Evolutionary conservation across 208 protist genomes (phyloP).

Genomic region (Leishmania tropica): DNA sequence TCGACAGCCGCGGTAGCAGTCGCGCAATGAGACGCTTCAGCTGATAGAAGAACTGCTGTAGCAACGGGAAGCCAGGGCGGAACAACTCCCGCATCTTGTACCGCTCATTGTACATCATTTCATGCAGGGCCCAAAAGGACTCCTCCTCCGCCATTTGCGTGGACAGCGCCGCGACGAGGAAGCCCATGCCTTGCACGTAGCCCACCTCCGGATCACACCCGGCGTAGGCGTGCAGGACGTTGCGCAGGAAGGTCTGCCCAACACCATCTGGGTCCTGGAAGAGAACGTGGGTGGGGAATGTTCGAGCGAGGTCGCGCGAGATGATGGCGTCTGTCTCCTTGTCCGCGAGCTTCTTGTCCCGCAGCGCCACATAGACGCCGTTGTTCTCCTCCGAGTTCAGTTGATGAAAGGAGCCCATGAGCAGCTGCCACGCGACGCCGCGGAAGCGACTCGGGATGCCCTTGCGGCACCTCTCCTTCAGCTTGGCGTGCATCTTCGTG

Average conservation of each 20-base stretch:
- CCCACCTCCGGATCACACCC: slow-evolving; percentile 90
- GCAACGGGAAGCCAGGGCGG: slow-evolving; percentile 86
- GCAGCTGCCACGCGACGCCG: slow-evolving; percentile 87
- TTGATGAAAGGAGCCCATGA: slow-evolving; percentile 73
- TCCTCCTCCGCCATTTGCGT: slow-evolving; percentile 93
- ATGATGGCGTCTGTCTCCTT: slow-evolving; percentile 70
- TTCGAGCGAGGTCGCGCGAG: slow-evolving; percentile 81
- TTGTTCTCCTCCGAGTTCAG: slow-evolving; percentile 72
- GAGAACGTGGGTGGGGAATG: slow-evolving; percentile 90
- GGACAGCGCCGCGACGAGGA: slow-evolving; percentile 87
- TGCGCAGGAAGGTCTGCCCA: slow-evolving; percentile 85
- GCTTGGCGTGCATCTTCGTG: slow-evolving; percentile 67
- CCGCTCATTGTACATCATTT: slow-evolving; percentile 85
- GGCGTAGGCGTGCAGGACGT: slow-evolving; percentile 93
- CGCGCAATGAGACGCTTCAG: slow-evolving; percentile 77
- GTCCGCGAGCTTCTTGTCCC: slow-evolving; percentile 67
- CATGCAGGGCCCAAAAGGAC: slow-evolving; percentile 91
- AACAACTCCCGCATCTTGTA: slow-evolving; percentile 91
- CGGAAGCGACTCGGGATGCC: slow-evolving; percentile 86
- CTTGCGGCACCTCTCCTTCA: slow-evolving; percentile 91
- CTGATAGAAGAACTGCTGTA: slow-evolving; percentile 92
- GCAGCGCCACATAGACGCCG: slow-evolving; percentile 74
- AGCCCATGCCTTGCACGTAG: slow-evolving; percentile 95
- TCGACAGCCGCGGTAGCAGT: slow-evolving; percentile 76
- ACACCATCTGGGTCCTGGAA: slow-evolving; percentile 84